Percentiles rank a stretch among this genome's conserved stretches.
phyloP scores from a whole-genome alignment of 202 grass and related monocot species.

The Setaria italica region DNA sequence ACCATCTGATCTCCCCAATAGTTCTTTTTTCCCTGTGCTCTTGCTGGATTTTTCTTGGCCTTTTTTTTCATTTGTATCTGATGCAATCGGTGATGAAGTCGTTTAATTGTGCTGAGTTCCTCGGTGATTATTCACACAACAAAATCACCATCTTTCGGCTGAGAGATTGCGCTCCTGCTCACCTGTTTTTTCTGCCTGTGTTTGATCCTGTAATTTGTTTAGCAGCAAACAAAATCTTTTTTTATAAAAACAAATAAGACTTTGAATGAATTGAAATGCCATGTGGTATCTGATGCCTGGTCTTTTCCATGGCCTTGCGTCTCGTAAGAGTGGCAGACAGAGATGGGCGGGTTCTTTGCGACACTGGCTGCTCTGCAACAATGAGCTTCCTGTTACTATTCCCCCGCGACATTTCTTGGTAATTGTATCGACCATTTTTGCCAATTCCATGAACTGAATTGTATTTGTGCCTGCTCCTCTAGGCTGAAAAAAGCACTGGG shows the following conservation, averaged over 20 bases:
- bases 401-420: slow-evolving; percentile 35
- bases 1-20: slow-evolving; percentile 58
- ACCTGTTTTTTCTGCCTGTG: background rate
- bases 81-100: slow-evolving; percentile 54
- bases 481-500: too few species aligned
- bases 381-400: slow-evolving; percentile 60
- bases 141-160: slow-evolving; percentile 66
- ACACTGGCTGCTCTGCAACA: slow-evolving; percentile 47
- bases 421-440: background rate
- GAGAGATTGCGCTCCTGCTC: slow-evolving; percentile 35
- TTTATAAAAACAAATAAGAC: too few species aligned
- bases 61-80: background rate
- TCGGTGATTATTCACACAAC: slow-evolving; percentile 52
- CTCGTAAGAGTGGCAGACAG: slow-evolving; percentile 54
- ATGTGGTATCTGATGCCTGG: slow-evolving; percentile 65
- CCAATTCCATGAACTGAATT: background rate
- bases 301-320: slow-evolving; percentile 42
- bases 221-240: background rate
- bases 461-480: background rate
- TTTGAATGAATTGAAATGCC: slow-evolving; percentile 19
- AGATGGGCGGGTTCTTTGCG: slow-evolving; percentile 53
- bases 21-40: rapidly evolving
- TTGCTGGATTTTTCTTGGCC: background rate
- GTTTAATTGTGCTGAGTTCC: slow-evolving; percentile 47
- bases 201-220: background rate